Base-by-base conservation (phyloP, 805 yeast species). In the Ascoidea asiatica region DNA sequence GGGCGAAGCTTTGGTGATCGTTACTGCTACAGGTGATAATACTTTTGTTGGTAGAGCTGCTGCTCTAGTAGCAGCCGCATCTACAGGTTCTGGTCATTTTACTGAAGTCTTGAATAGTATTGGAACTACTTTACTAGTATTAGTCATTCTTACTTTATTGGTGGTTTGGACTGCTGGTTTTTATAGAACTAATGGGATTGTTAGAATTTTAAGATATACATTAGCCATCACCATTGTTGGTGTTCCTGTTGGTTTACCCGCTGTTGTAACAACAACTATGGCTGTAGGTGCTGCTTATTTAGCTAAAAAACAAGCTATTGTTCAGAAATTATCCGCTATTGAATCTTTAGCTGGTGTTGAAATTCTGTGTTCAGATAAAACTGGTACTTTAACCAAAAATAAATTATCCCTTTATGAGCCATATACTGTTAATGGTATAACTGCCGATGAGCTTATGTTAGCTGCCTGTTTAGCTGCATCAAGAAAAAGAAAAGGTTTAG, bases 281-380 rank as follows among this genome's bases (percentile, higher is more conserved):
- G 98, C 98, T 0, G 92, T 92, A 67, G 98, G 98, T 2, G 92
- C 98, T 2, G 88, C 96, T 6, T 75, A 97, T 63, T 92, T 92
- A 98, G 88, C 95, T 19, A 83, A 84, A 60, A 96, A 92, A 60
- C 95, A 94, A 50, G 90, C 90, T 59, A 69, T 92, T 56, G 99
- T 92, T n/a, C 78, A 98, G 54, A 95, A 87, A 6, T 69, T 92
- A 52, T 80, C 80, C 56, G 81, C 95, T 40, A 92, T 98, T 72
- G 99, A 92, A 63, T 92, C 96, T 17, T 90, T 92, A 97, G 98
- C 98, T 39, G 87, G 95, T 41, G 98, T 97, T 1, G 92, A 97
- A 11, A 90, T 95, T 4, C 72, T 92, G 43, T 92, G 98, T 63
- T 88, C 97, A 0, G 98, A 92, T 65, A 90, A 92, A 61, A 92